Base-by-base conservation (phyloP, 257 asterid species). In the Rubia yunnanensis region DNA sequence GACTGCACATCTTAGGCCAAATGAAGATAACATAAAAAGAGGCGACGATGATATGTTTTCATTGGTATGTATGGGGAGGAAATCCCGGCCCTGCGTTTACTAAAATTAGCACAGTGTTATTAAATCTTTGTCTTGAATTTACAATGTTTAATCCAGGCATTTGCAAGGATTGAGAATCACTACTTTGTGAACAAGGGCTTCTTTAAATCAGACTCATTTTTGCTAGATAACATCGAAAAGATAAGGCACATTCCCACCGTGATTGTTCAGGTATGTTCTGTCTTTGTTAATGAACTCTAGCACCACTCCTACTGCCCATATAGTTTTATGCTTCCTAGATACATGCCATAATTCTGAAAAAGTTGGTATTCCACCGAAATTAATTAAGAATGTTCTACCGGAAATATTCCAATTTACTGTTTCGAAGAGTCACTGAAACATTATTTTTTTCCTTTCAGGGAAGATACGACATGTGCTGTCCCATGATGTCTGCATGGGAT, bases 401-500 rank as follows among this genome's bases (percentile, higher is more conserved):
- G 31, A 26, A 49, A 22, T 22, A 65, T 27, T 57, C 20, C n/a
- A 44, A 23, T 52, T 22, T 54, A 6, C 31, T 65, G 39, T 36
- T 7, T 2, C 2, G 30, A 24, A 50, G 62, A 23, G 30, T 48
- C 5, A 14, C 56, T 41, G 10, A 17, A 46, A 20, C 11, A 5
- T 1, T 34, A 44, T 27, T 64, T 4, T 17, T 31, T 28, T 15
- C 10, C 60, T 69, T 86, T 78, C 88, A 92, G 99, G 99, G 99
- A 80, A 78, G 97, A 72, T 89, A 92, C 49, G 99, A 92, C 72
- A 85, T 82, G 65, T 87, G 96, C 76, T 92, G 97, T 64, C 97
- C 99, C 61, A 71, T 89, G 86, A 89, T 86, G 95, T 92, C 99
- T 22, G 99, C 99, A 7, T 92, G 99, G 99, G 97, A 92, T 86